phyloP scores from a whole-genome alignment of 1,139 yeast species.

The Yamadazyma atlantica region DNA sequence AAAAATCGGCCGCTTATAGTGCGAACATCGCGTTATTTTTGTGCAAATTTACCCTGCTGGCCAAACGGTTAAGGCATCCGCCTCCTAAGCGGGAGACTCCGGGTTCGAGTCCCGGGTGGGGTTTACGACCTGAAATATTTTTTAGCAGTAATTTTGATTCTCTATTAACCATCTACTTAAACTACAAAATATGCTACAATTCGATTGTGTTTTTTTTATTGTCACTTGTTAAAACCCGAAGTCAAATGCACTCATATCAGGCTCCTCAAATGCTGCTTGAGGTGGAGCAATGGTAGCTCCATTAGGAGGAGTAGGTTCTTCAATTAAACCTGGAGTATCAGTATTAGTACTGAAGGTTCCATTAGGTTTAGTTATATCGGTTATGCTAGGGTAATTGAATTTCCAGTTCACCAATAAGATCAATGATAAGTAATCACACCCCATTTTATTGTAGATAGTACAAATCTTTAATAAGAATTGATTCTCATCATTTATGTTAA shows the following conservation, averaged over 20 bases:
- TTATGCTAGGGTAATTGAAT: slow-evolving; percentile 37
- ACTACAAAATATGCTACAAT: neutral
- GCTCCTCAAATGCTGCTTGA: slow-evolving; percentile 60
- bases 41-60: slow-evolving; percentile 61
- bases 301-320: slow-evolving; percentile 6
- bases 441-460: slow-evolving; percentile 78
- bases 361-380: neutral
- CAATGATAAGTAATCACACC: slow-evolving; percentile 79
- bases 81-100: slow-evolving; percentile 96
- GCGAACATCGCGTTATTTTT: neutral
- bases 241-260: slow-evolving; percentile 77
- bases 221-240: slow-evolving; percentile 53
- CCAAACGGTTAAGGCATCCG: slow-evolving; percentile 95
- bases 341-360: neutral
- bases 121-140: slow-evolving; percentile 32
- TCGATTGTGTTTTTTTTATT: neutral
- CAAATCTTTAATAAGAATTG: slow-evolving; percentile 62
- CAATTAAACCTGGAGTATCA: slow-evolving; percentile 2
- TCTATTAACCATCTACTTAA: neutral
- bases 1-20: neutral
- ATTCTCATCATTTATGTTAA: slow-evolving; percentile 45
- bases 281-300: slow-evolving; percentile 33
- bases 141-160: slow-evolving; percentile 12
- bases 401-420: slow-evolving; percentile 68
- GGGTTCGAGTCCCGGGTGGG: slow-evolving; percentile 97